Base-by-base conservation (phyloP, 768 basidiomycete species). In the Trametes punicea region DNA sequence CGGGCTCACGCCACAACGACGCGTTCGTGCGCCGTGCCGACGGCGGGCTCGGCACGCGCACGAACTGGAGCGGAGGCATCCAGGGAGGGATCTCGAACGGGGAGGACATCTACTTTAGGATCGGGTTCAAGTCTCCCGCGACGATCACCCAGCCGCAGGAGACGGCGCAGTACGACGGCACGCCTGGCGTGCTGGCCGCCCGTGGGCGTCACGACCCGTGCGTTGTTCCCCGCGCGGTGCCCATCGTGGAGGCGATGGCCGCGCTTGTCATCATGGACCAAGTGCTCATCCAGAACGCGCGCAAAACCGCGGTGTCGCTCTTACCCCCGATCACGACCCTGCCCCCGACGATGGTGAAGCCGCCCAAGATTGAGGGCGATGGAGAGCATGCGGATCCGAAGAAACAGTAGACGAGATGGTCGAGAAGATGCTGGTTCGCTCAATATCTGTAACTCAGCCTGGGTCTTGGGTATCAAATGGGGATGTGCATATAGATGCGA, bases 21-120 rank as follows among this genome's bases (percentile, higher is more conserved):
- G 70, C 83, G 20, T 99, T 96, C 71, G 75, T 90, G 20, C 64
- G 71, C 52, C 81, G 78, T 55, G 69, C 70, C 4, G 79, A 88
- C 59, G 93, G 93, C 18, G 76, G 76, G 46, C 77, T 99, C 27
- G 85, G 90, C 26, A 99, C 97, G 9, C 67, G 73, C 55, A 91
- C 93, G 41, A 99, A 99, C 76, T 91, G 93, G 92, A 94, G 91
- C 66, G 97, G 97, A 42, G 97, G 97, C 47, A 79, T 98, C 52
- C 97, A 99, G 73, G 97, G 97, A 36, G 97, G 97, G 25, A 98
- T 99, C 69, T 88, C 93, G 41, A 99, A 99, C 69, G 93, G 93
- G 33, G 94, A 99, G 76, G 85, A 92, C 67, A 88, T 99, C 65
- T 99, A 98, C 79, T 99, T 99, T 80, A 82, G 93, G 55, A 81